Evolutionary conservation across 208 protist genomes (phyloP).

Genomic region (Acanthamoeba royreba): DNA sequence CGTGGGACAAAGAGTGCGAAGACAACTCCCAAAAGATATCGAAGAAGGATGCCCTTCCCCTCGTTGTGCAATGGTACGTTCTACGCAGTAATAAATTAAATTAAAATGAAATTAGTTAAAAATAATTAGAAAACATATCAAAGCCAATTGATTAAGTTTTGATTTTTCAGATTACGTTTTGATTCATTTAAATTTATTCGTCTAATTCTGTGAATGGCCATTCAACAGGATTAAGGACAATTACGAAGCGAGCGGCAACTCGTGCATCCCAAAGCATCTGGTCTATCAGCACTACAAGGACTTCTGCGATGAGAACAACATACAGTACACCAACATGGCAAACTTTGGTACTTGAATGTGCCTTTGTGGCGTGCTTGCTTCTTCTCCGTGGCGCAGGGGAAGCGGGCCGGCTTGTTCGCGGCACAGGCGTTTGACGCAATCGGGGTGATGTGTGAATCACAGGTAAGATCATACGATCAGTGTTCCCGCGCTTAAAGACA

Average conservation of each 20-base stretch:
- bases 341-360: not conserved
- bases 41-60: slow-evolving; percentile 19
- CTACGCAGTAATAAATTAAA: not conserved
- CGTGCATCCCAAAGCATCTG: slow-evolving; percentile 30
- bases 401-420: no score
- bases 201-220: not conserved
- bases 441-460: not conserved
- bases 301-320: slow-evolving; percentile 22
- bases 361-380: not conserved
- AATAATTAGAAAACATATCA: no score
- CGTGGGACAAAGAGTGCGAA: not conserved
- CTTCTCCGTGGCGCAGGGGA: no score
- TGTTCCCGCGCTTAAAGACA: slow-evolving; percentile 29
- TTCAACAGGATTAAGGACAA: slow-evolving; percentile 32
- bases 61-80: not conserved
- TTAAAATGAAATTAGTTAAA: no score
- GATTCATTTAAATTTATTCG: not conserved
- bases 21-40: slow-evolving; percentile 28
- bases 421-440: no score
- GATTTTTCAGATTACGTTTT: not conserved
- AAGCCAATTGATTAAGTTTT: no score
- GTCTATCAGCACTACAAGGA: slow-evolving; percentile 50
- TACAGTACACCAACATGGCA: slow-evolving; percentile 43
- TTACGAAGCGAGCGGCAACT: slow-evolving; percentile 25
- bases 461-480: slow-evolving; percentile 27